Evolutionary conservation across 2,329 filamentous ascomycete genomes (phyloP).

Genomic region (Diaporthe velutina): DNA sequence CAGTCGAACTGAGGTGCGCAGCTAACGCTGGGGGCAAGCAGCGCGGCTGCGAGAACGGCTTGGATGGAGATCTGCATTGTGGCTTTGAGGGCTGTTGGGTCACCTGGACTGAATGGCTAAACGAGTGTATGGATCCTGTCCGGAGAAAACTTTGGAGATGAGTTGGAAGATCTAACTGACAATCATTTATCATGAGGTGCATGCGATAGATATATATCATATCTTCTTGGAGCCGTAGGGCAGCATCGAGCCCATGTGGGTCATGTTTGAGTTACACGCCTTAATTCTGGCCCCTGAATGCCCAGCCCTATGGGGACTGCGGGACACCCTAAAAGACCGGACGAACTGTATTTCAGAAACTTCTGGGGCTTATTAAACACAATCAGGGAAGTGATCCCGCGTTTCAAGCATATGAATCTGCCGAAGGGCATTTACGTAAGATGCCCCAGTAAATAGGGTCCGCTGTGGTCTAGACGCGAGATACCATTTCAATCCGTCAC

Average conservation of each 20-base stretch:
- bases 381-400: slow-evolving; percentile 6
- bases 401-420: slow-evolving; percentile 20
- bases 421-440: slow-evolving; percentile 11
- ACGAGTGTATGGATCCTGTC: slow-evolving; percentile 12
- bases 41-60: slow-evolving; percentile 11
- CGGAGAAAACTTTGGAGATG: neutral
- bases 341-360: slow-evolving; percentile 30
- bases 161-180: neutral
- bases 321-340: slow-evolving; percentile 17
- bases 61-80: slow-evolving; percentile 24
- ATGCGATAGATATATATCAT: neutral
- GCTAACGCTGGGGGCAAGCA: slow-evolving; percentile 15
- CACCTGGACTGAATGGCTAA: neutral
- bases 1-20: slow-evolving; percentile 14
- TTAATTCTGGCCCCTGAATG: slow-evolving; percentile 16
- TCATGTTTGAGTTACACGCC: slow-evolving; percentile 14
- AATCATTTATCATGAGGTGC: neutral
- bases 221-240: neutral
- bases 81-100: neutral
- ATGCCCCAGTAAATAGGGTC: slow-evolving; percentile 13
- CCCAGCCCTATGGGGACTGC: slow-evolving; percentile 25
- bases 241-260: neutral
- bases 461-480: neutral
- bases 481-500: neutral
- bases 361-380: slow-evolving; percentile 14